Evolutionary conservation across 2,329 filamentous ascomycete species (phyloP).

Genomic region (Periconia sp.): DNA sequence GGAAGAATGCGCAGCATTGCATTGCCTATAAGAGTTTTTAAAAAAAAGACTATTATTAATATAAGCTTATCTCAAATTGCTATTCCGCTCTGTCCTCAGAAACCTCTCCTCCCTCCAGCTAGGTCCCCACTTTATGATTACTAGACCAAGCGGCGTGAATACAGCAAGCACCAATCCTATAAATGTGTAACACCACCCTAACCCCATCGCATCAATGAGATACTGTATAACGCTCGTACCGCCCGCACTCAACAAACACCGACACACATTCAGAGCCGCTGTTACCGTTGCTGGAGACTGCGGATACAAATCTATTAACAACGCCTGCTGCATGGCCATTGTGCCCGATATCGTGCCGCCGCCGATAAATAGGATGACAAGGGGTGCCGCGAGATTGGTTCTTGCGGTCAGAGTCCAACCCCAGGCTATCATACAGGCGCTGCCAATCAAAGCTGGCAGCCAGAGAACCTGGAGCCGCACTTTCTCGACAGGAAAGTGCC

Average conservation of each 20-base stretch:
- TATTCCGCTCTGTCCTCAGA: background rate
- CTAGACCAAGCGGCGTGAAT: background rate
- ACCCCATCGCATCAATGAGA: conserved; percentile 41
- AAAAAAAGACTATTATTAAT: no score
- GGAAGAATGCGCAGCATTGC: no score
- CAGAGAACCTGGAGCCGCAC: conserved; percentile 43
- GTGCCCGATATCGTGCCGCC: conserved; percentile 31
- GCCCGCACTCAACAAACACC: conserved; percentile 33
- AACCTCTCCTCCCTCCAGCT: conserved; percentile 1
- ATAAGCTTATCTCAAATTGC: no score
- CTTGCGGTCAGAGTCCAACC: conserved; percentile 11
- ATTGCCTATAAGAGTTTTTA: no score
- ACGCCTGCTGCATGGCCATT: conserved; percentile 18
- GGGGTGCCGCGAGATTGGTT: conserved; percentile 15
- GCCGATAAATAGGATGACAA: background rate
- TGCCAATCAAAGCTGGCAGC: conserved; percentile 29
- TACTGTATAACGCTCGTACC: conserved; percentile 34
- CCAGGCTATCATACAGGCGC: conserved; percentile 41
- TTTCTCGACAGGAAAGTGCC: conserved; percentile 55
- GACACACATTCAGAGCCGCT: conserved; percentile 22
- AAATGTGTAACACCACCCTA: conserved; percentile 50
- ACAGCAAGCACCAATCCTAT: conserved; percentile 21
- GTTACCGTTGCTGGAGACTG: conserved; percentile 36
- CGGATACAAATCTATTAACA: conserved; percentile 48
- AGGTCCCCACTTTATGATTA: background rate